Percentiles rank a stretch among this genome's conserved stretches.
phyloP scores from a whole-genome alignment of 345 rosid genomes.

The Pistacia vera region DNA sequence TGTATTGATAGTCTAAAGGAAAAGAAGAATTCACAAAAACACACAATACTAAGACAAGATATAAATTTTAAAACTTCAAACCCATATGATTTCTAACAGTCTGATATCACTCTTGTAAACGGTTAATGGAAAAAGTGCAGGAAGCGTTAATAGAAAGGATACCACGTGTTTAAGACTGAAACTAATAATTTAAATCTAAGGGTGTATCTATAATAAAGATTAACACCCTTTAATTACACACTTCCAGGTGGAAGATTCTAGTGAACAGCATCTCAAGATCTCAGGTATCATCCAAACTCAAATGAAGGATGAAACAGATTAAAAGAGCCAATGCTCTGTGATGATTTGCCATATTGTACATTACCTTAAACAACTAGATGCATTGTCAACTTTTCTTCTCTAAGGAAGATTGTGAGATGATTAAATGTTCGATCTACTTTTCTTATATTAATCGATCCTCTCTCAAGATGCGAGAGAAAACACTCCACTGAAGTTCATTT shows the following conservation, averaged over 20 bases:
- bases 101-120: background rate
- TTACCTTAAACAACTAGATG: background rate
- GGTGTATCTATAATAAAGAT: background rate
- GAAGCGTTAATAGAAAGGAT: background rate
- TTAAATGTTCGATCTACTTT: background rate
- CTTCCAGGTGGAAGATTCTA: background rate
- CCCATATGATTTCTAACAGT: background rate
- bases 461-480: background rate
- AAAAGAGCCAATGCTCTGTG: background rate
- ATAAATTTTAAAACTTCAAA: background rate
- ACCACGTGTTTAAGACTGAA: background rate
- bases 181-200: background rate
- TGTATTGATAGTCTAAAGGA: background rate
- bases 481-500: background rate
- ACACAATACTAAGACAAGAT: background rate
- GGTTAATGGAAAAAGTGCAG: background rate
- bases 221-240: background rate
- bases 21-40: background rate
- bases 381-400: background rate
- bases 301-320: background rate
- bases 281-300: background rate
- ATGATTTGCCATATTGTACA: background rate
- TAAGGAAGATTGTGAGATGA: background rate
- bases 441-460: background rate
- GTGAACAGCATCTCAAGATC: constrained; percentile 3